phyloP scores from a whole-genome alignment of 108 stramenopile species.

The Fragilariopsis cylindrus region DNA sequence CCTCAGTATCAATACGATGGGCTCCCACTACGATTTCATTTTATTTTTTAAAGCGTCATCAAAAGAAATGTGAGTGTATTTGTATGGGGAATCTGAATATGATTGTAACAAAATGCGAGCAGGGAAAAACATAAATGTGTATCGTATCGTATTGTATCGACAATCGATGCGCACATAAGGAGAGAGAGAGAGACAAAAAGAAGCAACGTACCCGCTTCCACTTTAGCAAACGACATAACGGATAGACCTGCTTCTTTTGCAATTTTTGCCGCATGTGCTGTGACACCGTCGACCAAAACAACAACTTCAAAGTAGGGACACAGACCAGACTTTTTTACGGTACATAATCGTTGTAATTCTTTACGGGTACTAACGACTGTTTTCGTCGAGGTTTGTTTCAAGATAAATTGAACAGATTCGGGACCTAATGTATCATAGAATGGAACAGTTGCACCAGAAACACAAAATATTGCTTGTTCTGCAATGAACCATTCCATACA shows the following conservation, averaged over 20 bases:
- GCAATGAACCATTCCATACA: conserved; percentile 93
- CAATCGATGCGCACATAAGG: no score
- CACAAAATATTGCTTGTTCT: conserved; percentile 84
- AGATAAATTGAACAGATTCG: conserved; percentile 84
- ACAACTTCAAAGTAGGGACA: conserved; percentile 52
- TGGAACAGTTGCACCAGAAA: conserved; percentile 80
- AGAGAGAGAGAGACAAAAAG: no score
- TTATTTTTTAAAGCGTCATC: no score
- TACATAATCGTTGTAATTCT: conserved; percentile 71
- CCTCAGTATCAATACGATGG: conserved; percentile 59
- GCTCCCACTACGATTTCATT: conserved; percentile 47
- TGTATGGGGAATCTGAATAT: no score
- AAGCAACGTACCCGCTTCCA: conserved; percentile 51
- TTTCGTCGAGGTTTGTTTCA: conserved; percentile 79
- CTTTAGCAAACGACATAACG: conserved; percentile 74
- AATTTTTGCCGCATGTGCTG: conserved; percentile 51
- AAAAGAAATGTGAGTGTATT: no score
- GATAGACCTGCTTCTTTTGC: conserved; percentile 56
- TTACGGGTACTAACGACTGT: conserved; percentile 78
- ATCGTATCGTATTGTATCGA: no score
- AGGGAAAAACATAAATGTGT: no score
- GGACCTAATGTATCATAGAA: conserved; percentile 96
- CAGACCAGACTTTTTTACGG: conserved; percentile 62
- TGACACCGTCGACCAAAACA: conserved; percentile 75
- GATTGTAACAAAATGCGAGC: no score